A percentile compares a stretch with the other conserved stretches of the same genome.
These are phyloP conservation scores for Abelmoschus esculentus DNA, from an alignment of 345 rosid species.

Conservation along the genomic window DNA sequence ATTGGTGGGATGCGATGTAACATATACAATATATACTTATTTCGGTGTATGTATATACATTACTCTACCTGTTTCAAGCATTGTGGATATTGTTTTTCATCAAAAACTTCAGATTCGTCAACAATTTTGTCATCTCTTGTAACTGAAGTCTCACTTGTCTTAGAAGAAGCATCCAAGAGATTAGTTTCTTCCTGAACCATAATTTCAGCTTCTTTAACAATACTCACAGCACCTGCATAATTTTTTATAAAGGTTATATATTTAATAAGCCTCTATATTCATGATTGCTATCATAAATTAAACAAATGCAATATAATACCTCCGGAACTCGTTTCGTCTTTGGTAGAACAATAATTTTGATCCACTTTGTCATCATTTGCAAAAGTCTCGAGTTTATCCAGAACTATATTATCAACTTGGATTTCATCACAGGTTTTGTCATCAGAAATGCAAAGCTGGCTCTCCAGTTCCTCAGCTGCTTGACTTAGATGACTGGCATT, in stretches of 20 bases:
- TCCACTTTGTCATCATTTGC: conserved; percentile 26
- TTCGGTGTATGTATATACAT: background rate
- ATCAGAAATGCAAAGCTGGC: conserved; percentile 27
- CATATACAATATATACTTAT: conserved; percentile 2
- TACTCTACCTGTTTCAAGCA: conserved; percentile 33
- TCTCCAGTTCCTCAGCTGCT: conserved; percentile 13
- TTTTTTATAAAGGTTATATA: conserved; percentile 5
- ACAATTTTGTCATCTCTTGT: conserved; percentile 20
- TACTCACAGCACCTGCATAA: conserved; percentile 29
- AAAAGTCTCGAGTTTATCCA: conserved; percentile 19
- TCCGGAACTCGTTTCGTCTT: conserved; percentile 27
- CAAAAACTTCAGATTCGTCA: conserved; percentile 25
- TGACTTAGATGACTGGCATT: conserved; percentile 25
- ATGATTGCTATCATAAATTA: conserved; percentile 9
- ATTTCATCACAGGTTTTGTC: conserved; percentile 17
- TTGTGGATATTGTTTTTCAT: conserved; percentile 21
- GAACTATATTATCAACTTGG: conserved; percentile 17
- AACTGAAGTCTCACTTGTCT: conserved; percentile 22
- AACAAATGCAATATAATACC: conserved; percentile 35
- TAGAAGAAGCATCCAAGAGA: conserved; percentile 18
- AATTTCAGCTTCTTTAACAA: conserved; percentile 24
- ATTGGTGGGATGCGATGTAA: conserved; percentile 2
- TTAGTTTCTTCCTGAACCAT: conserved; percentile 27
- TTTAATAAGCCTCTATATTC: background rate
- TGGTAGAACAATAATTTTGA: conserved; percentile 14